Conservation (phyloP, 192 early-diverging fungal genomes). For the Coemansia sp. region DNA sequence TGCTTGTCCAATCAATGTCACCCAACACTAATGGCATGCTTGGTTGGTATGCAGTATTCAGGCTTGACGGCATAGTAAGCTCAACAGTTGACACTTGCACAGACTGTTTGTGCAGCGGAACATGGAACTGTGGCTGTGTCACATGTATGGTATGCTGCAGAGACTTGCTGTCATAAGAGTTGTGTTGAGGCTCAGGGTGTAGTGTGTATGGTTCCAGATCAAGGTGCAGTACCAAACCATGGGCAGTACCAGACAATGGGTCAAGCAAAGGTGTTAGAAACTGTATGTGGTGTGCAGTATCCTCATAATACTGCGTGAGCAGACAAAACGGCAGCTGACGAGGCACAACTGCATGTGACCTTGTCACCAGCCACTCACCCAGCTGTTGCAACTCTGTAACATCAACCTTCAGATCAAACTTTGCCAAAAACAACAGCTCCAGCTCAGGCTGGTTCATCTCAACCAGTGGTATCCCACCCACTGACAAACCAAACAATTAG, state of each 20-base stretch:
- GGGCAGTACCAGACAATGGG: not conserved
- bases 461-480: constrained; percentile 67
- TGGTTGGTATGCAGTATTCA: constrained; percentile 11
- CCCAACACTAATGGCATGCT: not conserved
- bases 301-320: constrained; percentile 24
- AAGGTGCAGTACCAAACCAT: constrained; percentile 6
- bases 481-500: constrained; percentile 34
- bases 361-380: constrained; percentile 59
- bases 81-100: not conserved
- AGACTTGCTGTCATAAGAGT: not conserved
- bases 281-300: constrained; percentile 9
- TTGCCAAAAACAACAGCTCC: constrained; percentile 69
- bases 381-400: constrained; percentile 61
- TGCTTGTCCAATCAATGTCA: too few relatives aligned
- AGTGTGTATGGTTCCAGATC: constrained; percentile 3
- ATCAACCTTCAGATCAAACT: constrained; percentile 69
- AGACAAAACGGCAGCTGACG: constrained; percentile 6
- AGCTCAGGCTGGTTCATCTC: constrained; percentile 77
- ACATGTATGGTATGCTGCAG: not conserved
- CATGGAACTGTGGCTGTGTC: not conserved
- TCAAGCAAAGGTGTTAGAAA: constrained; percentile 6
- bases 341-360: not conserved
- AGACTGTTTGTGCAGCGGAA: not conserved
- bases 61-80: constrained; percentile 30
- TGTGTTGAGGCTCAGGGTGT: not conserved